These are phyloP conservation scores for Mortierella sp. DNA, from an alignment of 371 early-diverging fungal genomes.

Conservation along the genomic window DNA sequence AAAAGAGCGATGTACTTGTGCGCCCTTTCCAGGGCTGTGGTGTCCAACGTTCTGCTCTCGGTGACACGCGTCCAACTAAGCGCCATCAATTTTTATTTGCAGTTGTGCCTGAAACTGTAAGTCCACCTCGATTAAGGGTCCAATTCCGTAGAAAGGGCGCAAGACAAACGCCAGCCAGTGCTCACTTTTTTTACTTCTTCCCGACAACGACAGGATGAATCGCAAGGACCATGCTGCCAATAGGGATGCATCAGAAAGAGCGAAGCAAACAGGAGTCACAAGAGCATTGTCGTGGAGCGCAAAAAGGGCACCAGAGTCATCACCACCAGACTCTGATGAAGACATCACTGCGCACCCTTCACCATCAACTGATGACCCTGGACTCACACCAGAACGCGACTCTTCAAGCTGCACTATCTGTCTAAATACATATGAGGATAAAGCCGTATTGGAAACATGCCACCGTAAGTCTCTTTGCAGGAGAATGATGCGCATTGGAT, in stretches of 20 bases:
- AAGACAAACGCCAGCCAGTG: neutral
- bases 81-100: no score
- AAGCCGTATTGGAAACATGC: conserved; percentile 37
- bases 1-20: neutral
- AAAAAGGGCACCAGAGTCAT: neutral
- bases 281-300: neutral
- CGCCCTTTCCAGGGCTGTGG: no score
- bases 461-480: conserved; percentile 44
- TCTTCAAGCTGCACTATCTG: conserved; percentile 41
- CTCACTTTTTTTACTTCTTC: neutral
- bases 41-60: no score
- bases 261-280: neutral
- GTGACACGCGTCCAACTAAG: no score
- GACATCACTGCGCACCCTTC: neutral
- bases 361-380: neutral
- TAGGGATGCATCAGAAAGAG: neutral
- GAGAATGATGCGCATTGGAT: no score
- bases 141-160: neutral
- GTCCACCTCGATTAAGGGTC: conserved; percentile 7
- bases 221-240: neutral
- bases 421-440: conserved; percentile 38
- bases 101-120: no score
- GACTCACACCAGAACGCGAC: neutral
- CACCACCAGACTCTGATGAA: neutral
- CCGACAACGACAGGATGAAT: neutral